Evolutionary conservation across 345 rosid genomes (phyloP).

Genomic region (Heritiera fomes): DNA sequence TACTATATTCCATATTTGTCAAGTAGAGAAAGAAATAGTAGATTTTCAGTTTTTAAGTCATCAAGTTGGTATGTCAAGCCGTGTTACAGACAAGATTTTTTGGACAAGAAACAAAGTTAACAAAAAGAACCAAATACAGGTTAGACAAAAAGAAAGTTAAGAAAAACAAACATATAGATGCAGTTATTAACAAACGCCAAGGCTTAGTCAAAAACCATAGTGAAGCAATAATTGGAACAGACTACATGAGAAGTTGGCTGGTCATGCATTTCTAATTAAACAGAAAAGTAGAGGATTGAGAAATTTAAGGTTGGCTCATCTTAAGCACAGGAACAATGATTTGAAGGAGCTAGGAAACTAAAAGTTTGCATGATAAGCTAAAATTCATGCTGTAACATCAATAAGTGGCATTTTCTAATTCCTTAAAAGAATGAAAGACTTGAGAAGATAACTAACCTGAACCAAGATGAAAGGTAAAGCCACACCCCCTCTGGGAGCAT

Average conservation of each 20-base stretch:
- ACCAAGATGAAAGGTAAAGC: conserved; percentile 97
- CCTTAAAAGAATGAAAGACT: background rate
- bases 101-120: background rate
- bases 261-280: background rate
- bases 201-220: background rate
- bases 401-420: background rate
- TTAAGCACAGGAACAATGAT: background rate
- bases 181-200: background rate
- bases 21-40: background rate
- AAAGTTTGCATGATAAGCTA: background rate
- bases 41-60: background rate
- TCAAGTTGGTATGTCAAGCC: background rate
- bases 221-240: background rate
- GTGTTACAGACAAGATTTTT: background rate
- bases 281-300: background rate
- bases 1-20: background rate
- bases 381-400: background rate
- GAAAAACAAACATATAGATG: background rate
- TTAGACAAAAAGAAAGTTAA: background rate
- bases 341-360: background rate
- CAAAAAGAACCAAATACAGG: background rate
- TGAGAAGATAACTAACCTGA: conserved; percentile 59
- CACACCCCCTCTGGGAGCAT: conserved; percentile 85
- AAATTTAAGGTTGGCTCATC: background rate
- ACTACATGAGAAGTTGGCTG: background rate